Evolutionary conservation across 257 asterid species (phyloP).

Genomic region (Orobanche coerulescens): DNA sequence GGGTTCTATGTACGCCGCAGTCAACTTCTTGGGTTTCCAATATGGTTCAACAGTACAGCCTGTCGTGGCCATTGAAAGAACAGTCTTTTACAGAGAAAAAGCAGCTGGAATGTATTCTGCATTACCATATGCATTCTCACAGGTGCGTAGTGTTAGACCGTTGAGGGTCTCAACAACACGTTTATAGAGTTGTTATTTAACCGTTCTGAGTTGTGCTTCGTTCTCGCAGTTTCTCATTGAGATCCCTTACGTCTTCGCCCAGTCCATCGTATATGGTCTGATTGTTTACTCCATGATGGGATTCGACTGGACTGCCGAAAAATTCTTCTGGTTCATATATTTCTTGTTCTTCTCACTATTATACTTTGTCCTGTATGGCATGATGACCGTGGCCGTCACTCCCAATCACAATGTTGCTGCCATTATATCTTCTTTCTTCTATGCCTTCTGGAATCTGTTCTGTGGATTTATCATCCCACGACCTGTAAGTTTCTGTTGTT

Average conservation of each 20-base stretch:
- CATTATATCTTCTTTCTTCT: not conserved
- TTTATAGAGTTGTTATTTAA: not conserved
- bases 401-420: slow-evolving; percentile 1
- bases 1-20: not conserved
- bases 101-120: slow-evolving; percentile 5
- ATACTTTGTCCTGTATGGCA: not conserved
- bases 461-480: not conserved
- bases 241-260: not conserved
- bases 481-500: not conserved
- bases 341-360: not conserved
- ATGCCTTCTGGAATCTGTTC: not conserved
- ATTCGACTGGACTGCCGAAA: slow-evolving; percentile 1
- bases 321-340: slow-evolving; percentile 3
- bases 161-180: not conserved
- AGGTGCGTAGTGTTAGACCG: not conserved
- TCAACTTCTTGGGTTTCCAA: not conserved
- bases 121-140: slow-evolving; percentile 3
- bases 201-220: not conserved
- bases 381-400: not conserved
- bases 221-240: not conserved
- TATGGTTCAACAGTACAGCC: not conserved
- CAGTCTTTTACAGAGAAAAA: not conserved
- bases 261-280: not conserved
- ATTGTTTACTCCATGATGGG: slow-evolving; percentile 6
- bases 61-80: not conserved